phyloP scores from a whole-genome alignment of 371 early-diverging fungal genomes.

The Conidiobolus incongruus region DNA sequence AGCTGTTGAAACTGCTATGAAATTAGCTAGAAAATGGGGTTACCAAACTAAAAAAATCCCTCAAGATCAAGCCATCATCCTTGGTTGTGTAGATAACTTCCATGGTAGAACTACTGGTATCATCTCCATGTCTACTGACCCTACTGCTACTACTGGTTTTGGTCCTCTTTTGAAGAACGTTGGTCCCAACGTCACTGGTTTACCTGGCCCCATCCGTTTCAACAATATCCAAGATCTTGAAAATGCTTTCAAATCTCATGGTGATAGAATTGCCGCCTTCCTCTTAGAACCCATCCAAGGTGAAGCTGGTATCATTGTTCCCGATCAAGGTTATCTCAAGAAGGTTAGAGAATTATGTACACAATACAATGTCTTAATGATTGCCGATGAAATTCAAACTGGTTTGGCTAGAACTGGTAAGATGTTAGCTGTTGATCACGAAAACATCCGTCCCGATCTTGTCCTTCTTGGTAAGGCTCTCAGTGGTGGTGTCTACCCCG shows the following conservation, averaged over 20 bases:
- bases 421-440: conserved; percentile 80
- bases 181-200: conserved; percentile 49
- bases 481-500: conserved; percentile 88
- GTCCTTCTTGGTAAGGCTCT: conserved; percentile 90
- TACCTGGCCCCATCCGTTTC: conserved; percentile 43
- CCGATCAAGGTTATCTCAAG: conserved; percentile 78
- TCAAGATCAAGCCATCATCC: conserved; percentile 60
- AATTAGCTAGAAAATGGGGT: conserved; percentile 96
- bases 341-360: conserved; percentile 71
- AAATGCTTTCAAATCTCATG: conserved; percentile 55
- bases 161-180: conserved; percentile 86
- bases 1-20: conserved; percentile 94
- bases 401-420: conserved; percentile 90
- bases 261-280: conserved; percentile 69
- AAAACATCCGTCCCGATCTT: conserved; percentile 75
- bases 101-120: conserved; percentile 92
- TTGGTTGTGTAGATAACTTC: conserved; percentile 79
- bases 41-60: conserved; percentile 79
- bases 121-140: conserved; percentile 89
- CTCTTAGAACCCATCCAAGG: conserved; percentile 97
- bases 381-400: conserved; percentile 97
- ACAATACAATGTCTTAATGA: conserved; percentile 87
- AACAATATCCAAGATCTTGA: conserved; percentile 75
- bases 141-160: conserved; percentile 59
- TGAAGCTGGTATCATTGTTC: conserved; percentile 85